Evolutionary conservation across 306 rosid species (phyloP).

Genomic region (Sesbania bispinosa): DNA sequence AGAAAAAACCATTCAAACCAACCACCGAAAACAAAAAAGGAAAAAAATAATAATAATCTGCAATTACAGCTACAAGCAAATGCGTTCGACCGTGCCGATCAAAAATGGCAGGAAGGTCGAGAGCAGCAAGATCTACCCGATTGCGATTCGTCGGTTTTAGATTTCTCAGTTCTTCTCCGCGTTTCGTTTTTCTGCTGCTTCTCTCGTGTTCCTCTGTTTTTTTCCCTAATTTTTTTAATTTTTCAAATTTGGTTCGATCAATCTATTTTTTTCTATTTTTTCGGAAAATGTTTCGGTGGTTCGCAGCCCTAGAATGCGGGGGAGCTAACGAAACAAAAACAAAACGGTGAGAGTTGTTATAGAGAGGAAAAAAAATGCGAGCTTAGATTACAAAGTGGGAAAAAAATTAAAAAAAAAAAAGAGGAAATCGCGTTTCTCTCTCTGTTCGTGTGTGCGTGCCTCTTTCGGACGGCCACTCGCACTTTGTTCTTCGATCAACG

Average conservation of each 20-base stretch:
- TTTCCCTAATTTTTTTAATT: not conserved
- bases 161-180: constrained; percentile 21
- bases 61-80: constrained; percentile 45
- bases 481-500: constrained; percentile 9
- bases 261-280: constrained; percentile 20
- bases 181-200: constrained; percentile 18
- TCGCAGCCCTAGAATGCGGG: constrained; percentile 46
- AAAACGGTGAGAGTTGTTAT: constrained; percentile 27
- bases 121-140: constrained; percentile 51
- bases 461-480: constrained; percentile 28
- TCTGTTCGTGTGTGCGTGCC: not conserved
- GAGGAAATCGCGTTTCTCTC: constrained; percentile 7
- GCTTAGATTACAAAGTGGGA: not conserved
- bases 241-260: constrained; percentile 19
- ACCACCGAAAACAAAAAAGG: not conserved
- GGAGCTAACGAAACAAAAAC: constrained; percentile 37
- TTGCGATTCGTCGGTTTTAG: constrained; percentile 21
- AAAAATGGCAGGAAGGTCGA: constrained; percentile 28
- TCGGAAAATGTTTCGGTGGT: constrained; percentile 42
- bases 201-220: not conserved
- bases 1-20: constrained; percentile 15
- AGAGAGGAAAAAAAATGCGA: constrained; percentile 14
- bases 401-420: not conserved
- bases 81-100: constrained; percentile 38
- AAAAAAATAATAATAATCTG: not conserved